These are phyloP conservation scores for Cajanus cajan DNA, from an alignment of 306 rosid species.

Conservation along the genomic window DNA sequence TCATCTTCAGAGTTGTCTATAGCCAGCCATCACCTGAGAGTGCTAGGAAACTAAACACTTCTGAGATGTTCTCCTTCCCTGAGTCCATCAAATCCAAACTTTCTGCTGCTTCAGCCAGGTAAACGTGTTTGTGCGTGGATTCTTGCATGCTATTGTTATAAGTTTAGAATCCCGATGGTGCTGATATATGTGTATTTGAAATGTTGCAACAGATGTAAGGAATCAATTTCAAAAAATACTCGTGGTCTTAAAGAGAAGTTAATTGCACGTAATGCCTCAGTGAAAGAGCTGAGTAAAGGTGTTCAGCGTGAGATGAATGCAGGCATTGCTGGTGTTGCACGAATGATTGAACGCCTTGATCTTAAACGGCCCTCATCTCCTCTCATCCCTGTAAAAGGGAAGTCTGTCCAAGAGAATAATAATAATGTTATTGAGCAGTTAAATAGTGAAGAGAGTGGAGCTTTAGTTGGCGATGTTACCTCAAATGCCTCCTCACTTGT, in stretches of 20 bases:
- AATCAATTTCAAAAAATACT: conserved; percentile 61
- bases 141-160: neutral
- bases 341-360: conserved; percentile 74
- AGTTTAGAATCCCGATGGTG: neutral
- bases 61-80: conserved; percentile 48
- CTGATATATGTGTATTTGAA: conserved; percentile 5
- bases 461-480: conserved; percentile 31
- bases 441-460: conserved; percentile 21
- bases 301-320: conserved; percentile 81
- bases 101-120: conserved; percentile 84
- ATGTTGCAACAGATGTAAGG: conserved; percentile 57
- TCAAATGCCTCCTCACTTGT: conserved; percentile 31
- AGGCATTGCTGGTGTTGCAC: conserved; percentile 69
- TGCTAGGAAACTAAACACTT: conserved; percentile 39
- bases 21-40: conserved; percentile 48
- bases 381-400: conserved; percentile 44
- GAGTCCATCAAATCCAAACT: conserved; percentile 64
- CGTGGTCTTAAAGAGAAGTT: conserved; percentile 71
- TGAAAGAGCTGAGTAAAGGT: conserved; percentile 75
- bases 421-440: conserved; percentile 37
- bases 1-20: conserved; percentile 41
- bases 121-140: conserved; percentile 9
- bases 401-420: conserved; percentile 48
- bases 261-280: conserved; percentile 62
- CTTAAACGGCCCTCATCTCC: conserved; percentile 42